Percentiles rank a stretch among this genome's conserved stretches.
Conservation (phyloP, 164 flowering plant genomes). For the Magnolia kwangsiensis region DNA sequence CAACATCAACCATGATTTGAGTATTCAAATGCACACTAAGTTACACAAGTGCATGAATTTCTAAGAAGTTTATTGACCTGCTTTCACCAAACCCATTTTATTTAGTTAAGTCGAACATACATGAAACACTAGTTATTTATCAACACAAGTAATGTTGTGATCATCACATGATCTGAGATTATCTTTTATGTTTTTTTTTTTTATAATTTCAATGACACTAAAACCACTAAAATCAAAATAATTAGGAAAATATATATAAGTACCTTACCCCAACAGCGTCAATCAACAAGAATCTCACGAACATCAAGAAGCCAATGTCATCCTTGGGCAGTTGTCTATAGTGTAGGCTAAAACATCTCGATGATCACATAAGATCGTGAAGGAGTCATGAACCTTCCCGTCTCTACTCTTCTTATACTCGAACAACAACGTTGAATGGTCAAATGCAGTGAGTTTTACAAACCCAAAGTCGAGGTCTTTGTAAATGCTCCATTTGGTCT, state of each 20-base stretch:
- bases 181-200: too few relatives aligned
- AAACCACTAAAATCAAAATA: background rate
- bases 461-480: conserved; percentile 74
- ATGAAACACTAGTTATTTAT: too few relatives aligned
- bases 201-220: background rate
- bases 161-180: too few relatives aligned
- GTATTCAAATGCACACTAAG: too few relatives aligned
- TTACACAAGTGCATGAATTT: too few relatives aligned
- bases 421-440: conserved; percentile 66
- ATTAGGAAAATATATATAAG: too few relatives aligned
- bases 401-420: conserved; percentile 91
- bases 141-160: too few relatives aligned
- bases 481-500: conserved; percentile 67
- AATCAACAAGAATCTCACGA: background rate
- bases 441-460: conserved; percentile 78
- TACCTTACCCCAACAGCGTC: too few relatives aligned
- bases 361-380: conserved; percentile 68
- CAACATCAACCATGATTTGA: too few relatives aligned
- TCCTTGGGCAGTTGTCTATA: conserved; percentile 64
- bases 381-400: conserved; percentile 77
- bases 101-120: too few relatives aligned
- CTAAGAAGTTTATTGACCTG: too few relatives aligned
- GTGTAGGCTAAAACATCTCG: conserved; percentile 76
- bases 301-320: conserved; percentile 53
- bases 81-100: too few relatives aligned